Percentiles rank a stretch among this genome's conserved stretches.
Evolutionary conservation across 352 stramenopile genomes (phyloP).

Genomic region (Globisporangium heterothallicum): DNA sequence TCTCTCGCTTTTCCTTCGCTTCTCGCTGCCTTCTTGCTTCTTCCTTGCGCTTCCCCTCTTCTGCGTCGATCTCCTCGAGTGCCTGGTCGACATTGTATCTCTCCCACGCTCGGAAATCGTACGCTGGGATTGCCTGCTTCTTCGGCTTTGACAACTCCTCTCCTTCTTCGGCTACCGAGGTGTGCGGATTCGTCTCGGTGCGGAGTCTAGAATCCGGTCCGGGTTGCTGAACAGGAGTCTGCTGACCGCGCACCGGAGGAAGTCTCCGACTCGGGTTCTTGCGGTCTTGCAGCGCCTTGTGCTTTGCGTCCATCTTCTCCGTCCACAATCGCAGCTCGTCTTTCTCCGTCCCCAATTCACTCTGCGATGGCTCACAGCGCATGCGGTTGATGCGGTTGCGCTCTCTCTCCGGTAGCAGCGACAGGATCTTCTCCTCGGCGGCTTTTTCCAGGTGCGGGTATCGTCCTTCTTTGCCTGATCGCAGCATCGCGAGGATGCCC

Average conservation of each 20-base stretch:
- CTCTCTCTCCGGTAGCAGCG: slow-evolving; percentile 74
- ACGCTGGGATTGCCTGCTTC: slow-evolving; percentile 59
- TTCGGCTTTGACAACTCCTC: slow-evolving; percentile 20
- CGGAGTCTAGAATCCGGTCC: slow-evolving; percentile 5
- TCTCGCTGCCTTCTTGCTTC: slow-evolving; percentile 30
- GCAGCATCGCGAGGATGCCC: slow-evolving; percentile 77
- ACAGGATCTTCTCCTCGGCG: slow-evolving; percentile 76
- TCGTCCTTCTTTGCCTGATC: slow-evolving; percentile 85
- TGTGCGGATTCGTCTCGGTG: slow-evolving; percentile 4
- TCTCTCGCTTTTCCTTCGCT: slow-evolving; percentile 28
- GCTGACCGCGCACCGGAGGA: slow-evolving; percentile 55
- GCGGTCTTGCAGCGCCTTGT: slow-evolving; percentile 38
- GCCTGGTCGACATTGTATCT: slow-evolving; percentile 87
- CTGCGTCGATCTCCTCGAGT: slow-evolving; percentile 64
- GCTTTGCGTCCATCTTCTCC: slow-evolving; percentile 44
- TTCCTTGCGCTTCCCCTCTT: slow-evolving; percentile 33
- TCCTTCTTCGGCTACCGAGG: background rate
- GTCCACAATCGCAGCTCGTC: slow-evolving; percentile 69
- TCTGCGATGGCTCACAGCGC: slow-evolving; percentile 35
- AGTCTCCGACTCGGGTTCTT: slow-evolving; percentile 11
- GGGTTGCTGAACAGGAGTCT: background rate
- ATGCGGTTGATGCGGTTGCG: slow-evolving; percentile 68
- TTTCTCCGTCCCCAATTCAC: slow-evolving; percentile 56
- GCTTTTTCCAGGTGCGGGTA: slow-evolving; percentile 86
- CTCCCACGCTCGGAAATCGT: slow-evolving; percentile 91